phyloP scores from a whole-genome alignment of 225 moss, liverwort and hornwort genomes.

The Pseudisothecium myosuroides region DNA sequence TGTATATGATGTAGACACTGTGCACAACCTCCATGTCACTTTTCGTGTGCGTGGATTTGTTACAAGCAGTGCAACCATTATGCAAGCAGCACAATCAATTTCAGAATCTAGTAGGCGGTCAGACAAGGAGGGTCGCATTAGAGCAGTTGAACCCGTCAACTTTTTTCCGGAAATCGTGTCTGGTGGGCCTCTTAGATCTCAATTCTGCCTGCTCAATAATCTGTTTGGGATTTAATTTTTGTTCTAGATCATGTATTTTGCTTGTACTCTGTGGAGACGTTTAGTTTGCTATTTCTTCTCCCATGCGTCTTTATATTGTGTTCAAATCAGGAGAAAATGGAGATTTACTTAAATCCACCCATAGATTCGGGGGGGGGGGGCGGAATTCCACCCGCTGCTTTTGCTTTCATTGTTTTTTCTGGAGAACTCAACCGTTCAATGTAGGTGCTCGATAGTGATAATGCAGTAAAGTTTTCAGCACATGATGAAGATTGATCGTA shows the following conservation, averaged over 20 bases:
- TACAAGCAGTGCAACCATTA: constrained; percentile 41
- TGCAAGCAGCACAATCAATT: constrained; percentile 53
- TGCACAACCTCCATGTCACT: constrained; percentile 60
- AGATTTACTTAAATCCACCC: not conserved
- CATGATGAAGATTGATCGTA: not conserved
- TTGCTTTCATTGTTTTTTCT: not conserved
- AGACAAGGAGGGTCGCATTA: constrained; percentile 50
- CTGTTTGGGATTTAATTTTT: not conserved
- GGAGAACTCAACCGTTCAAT: not conserved
- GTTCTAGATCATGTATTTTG: not conserved
- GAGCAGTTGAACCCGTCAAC: constrained; percentile 33
- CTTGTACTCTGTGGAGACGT: not conserved
- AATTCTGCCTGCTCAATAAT: not conserved
- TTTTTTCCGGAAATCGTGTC: constrained; percentile 49
- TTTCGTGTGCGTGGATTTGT: constrained; percentile 45
- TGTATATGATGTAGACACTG: constrained; percentile 77
- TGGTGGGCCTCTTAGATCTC: constrained; percentile 13
- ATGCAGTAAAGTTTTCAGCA: not conserved
- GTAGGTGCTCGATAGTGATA: not conserved
- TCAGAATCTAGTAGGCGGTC: constrained; percentile 35
- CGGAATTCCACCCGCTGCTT: not conserved
- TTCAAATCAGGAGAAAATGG: not conserved
- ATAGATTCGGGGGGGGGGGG: not conserved
- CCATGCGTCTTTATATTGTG: not conserved
- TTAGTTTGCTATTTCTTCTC: not conserved